Percentiles rank a stretch among this genome's conserved stretches.
Evolutionary conservation across 1,284 basidiomycete species (phyloP).

Genomic region (Somion occarium): DNA sequence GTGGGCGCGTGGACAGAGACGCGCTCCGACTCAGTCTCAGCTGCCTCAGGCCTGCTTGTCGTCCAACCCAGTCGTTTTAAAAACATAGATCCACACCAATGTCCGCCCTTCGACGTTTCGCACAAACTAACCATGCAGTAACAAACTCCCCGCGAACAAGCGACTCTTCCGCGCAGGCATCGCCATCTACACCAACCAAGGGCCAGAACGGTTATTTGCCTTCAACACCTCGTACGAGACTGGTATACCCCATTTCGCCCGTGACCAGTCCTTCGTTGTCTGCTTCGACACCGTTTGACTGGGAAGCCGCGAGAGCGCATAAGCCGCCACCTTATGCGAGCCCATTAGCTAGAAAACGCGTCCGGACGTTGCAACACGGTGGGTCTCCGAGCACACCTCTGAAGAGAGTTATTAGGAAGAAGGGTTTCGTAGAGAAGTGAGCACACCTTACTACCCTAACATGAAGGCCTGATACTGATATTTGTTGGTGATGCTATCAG

Average conservation of each 20-base stretch:
- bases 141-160: conserved; percentile 17
- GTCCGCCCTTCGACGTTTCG: conserved; percentile 25
- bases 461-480: background rate
- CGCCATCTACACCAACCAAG: conserved; percentile 24
- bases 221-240: conserved; percentile 23
- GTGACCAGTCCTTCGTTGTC: conserved; percentile 63
- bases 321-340: conserved; percentile 66
- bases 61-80: too few species aligned
- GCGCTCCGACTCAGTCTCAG: too few species aligned
- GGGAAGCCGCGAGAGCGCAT: conserved; percentile 68
- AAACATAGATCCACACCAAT: too few species aligned
- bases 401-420: conserved; percentile 57
- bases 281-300: conserved; percentile 72
- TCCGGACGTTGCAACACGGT: conserved; percentile 36
- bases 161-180: conserved; percentile 16
- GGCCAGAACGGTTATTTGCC: conserved; percentile 11
- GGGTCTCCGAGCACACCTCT: conserved; percentile 31
- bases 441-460: too few species aligned
- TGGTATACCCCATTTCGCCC: conserved; percentile 38
- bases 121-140: conserved; percentile 28
- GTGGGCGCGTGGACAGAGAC: too few species aligned
- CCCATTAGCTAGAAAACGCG: conserved; percentile 42
- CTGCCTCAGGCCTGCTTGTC: too few species aligned
- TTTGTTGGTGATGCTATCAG: too few species aligned
- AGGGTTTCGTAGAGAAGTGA: conserved; percentile 56